Evolutionary conservation across 2,329 filamentous ascomycete genomes (phyloP), one percentile per base, ranked within the genome.

Genomic region (Cryphonectria carpinicola): DNA sequence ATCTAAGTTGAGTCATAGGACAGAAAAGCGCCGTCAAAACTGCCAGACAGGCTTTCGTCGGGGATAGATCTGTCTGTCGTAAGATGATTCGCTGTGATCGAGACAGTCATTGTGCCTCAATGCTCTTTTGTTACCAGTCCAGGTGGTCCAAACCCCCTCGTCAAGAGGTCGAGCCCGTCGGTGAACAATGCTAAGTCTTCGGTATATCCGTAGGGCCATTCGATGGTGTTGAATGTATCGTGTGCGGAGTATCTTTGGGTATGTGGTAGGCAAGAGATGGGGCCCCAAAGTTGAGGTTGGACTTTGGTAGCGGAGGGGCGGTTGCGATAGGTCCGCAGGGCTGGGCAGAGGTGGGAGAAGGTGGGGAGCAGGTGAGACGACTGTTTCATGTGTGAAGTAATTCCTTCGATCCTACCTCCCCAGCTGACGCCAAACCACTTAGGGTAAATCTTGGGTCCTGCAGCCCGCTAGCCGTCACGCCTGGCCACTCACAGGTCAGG

Each of bases 341-440:
- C 28, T 52, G 39, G 43, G 28, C 35, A 28, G 28, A 25, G 22
- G 54, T 58, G 54, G 65, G 43, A 52, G 14, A 32, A 43, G 61
- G 61, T 64, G 37, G 64, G 49, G 64, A 61, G 54, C 39, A 67
- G 52, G 39, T 60, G 65, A 60, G 54, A 60, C 54, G 49, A 35
- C 46, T 54, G 64, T 66, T 66, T 66, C 64, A 56, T 56, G 64
- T 66, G 64, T 54, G 35, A 54, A 25, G 46, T 56, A 25, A n/a
- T 25, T 66, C 64, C 64, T 66, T 56, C 64, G 28, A 66, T 66
- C 64, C 64, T 25, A 56, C 64, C 19, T 41, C 46, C 46, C 64
- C 39, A 46, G 32, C 32, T 65, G 61, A 22, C 64, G 49, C 64
- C 35, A 66, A 7, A 19, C 64, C 22, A 7, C 0, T 37, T 32